phyloP scores from a whole-genome alignment of 1,139 yeast species.

The Kodamaea sp. region DNA sequence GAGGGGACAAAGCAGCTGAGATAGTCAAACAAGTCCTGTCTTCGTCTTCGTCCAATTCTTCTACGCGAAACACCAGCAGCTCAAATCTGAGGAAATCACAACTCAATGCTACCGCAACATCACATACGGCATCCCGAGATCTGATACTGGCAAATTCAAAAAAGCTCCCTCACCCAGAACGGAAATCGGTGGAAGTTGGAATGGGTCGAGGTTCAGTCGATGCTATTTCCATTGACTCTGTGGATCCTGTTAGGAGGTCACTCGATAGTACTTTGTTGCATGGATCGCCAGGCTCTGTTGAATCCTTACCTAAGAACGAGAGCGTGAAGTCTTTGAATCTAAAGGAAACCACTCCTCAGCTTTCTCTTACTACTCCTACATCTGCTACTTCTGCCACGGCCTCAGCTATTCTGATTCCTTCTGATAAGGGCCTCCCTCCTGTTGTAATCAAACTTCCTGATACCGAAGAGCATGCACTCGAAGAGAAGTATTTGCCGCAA shows the following conservation, averaged over 20 bases:
- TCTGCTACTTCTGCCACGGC: background rate
- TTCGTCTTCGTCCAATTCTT: slow-evolving; percentile 9
- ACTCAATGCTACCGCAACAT: background rate
- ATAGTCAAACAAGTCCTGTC: slow-evolving; percentile 31
- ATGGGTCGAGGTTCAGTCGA: too few species aligned
- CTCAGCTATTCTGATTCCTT: background rate
- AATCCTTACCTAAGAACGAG: too few species aligned
- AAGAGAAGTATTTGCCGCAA: slow-evolving; percentile 34
- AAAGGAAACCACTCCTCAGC: background rate
- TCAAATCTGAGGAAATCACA: background rate
- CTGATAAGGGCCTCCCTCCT: background rate
- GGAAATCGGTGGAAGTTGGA: background rate
- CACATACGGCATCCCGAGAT: background rate
- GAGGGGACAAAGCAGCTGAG: slow-evolving; percentile 44
- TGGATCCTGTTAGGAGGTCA: background rate
- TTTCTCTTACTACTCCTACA: background rate
- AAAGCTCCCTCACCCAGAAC: background rate
- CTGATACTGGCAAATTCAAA: too few species aligned
- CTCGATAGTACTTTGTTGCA: background rate
- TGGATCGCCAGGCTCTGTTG: background rate
- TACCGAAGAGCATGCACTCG: slow-evolving; percentile 11
- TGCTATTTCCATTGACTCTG: background rate
- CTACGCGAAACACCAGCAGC: slow-evolving; percentile 6
- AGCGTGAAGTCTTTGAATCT: background rate
- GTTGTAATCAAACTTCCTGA: background rate